Base-by-base conservation (phyloP, 2,329 filamentous ascomycete genomes). In the Aphanocladium album region DNA sequence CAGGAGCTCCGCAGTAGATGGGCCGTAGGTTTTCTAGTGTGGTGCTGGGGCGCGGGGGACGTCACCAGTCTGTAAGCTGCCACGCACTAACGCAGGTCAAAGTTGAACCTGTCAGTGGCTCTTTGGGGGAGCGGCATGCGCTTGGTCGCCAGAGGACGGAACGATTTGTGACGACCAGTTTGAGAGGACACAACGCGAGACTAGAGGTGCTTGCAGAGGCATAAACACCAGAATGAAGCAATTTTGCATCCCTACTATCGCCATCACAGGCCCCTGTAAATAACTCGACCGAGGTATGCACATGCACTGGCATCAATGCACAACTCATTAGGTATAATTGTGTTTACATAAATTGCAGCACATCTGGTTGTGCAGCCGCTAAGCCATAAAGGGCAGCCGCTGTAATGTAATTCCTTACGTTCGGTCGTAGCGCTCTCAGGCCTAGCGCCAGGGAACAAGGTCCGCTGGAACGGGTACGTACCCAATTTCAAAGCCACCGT, bases 401-500 rank as follows among this genome's bases (percentile, higher is more conserved):
- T 39, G 45, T 45, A 57, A 46, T 49, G 17, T n/a, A 6, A 7
- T 19, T 3, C 33, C 30, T 1, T 11, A 21, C 14, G 17, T 17
- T 12, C 46, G 17, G 25, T 50, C 14, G 9, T 19, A n/a, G 46
- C 46, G 46, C 46, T 33, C 46, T n/a, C 25, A 50, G 16, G 46
- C 46, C 46, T 23, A 45, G 41, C 41, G 41, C 19, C 3, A 12
- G 12, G 19, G 41, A n/a, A 46, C 8, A 9, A 30, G 9, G 43
- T 8, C 19, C 43, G 19, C 43, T 23, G 43, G 9, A 1, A 35
- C 14, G 25, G 55, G 27, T 57, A 57, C 55, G 30, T 49, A 57
- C 39, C 37, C 46, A 52, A 51, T 61, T 51, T 57, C 63, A 56
- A 63, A 63, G 63, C 60, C 60, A 63, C 56, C 43, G 62, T 61